These are phyloP conservation scores for Tolypocladium paradoxum DNA, from an alignment of 2,329 filamentous ascomycete genomes.

Conservation along the genomic window DNA sequence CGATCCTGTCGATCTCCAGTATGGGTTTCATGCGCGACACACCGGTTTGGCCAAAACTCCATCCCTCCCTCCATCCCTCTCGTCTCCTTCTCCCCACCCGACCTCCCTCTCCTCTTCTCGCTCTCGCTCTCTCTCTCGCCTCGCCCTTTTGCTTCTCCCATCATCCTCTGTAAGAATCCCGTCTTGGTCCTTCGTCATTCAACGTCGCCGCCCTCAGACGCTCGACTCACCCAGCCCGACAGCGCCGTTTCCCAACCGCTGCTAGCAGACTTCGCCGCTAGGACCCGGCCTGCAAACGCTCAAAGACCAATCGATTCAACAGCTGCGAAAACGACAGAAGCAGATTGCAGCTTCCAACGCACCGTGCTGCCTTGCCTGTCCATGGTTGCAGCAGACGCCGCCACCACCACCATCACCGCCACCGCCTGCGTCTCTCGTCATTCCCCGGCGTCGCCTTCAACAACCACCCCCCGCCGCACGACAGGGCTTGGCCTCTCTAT, in stretches of 20 bases:
- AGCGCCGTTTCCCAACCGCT: neutral
- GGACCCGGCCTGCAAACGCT: neutral
- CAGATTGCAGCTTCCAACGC: neutral
- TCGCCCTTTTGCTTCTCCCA: slow-evolving; percentile 1
- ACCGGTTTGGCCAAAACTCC: slow-evolving; percentile 17
- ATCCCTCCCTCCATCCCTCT: slow-evolving; percentile 14
- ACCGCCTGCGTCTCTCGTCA: neutral
- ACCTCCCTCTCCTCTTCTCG: slow-evolving; percentile 2
- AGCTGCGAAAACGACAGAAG: neutral
- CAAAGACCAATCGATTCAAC: neutral
- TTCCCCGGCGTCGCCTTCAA: neutral
- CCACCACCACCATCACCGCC: neutral
- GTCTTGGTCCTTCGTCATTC: neutral
- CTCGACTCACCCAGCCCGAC: neutral
- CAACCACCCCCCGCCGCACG: neutral
- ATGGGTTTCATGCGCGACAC: slow-evolving; percentile 19
- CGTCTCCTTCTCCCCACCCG: neutral
- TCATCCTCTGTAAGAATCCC: neutral
- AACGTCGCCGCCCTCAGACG: neutral
- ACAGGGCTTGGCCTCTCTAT: neutral
- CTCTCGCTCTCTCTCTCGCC: slow-evolving; percentile 2
- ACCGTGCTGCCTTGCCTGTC: neutral
- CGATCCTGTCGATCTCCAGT: slow-evolving; percentile 22
- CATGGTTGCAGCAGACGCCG: neutral
- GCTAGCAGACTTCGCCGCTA: neutral